Conservation (phyloP, 805 yeast species). For the Debaryomyces prosopidis region DNA sequence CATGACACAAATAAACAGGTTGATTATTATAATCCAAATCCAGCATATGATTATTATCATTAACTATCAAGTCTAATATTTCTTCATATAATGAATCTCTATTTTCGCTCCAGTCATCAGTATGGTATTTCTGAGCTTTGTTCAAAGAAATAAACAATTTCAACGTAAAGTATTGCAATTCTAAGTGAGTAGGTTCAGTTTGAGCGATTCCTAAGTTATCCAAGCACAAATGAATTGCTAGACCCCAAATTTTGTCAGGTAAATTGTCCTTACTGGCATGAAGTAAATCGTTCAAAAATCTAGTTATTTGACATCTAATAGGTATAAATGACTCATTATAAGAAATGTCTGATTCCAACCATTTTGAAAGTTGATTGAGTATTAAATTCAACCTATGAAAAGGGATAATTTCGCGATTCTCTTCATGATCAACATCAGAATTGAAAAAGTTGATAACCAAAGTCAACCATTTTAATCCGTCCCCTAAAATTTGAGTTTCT, state of each 20-base stretch:
- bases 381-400: conserved; percentile 67
- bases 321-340: conserved; percentile 55
- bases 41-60: conserved; percentile 15
- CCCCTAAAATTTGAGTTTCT: conserved; percentile 34
- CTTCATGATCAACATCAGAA: conserved; percentile 27
- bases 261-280: conserved; percentile 10
- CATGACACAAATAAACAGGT: conserved; percentile 33
- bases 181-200: conserved; percentile 37
- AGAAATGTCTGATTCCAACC: conserved; percentile 65
- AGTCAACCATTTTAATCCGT: conserved; percentile 49
- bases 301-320: conserved; percentile 52
- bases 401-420: conserved; percentile 48
- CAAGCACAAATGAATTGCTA: conserved; percentile 38
- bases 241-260: conserved; percentile 35
- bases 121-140: conserved; percentile 9
- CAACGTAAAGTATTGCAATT: conserved; percentile 49
- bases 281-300: conserved; percentile 37
- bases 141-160: conserved; percentile 37
- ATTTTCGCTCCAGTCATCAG: conserved; percentile 34
- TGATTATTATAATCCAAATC: conserved; percentile 30
- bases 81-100: conserved; percentile 39
- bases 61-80: conserved; percentile 43
- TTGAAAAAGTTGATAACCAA: conserved; percentile 45
- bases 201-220: conserved; percentile 47
- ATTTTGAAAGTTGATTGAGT: conserved; percentile 48